Conservation (phyloP, 1,284 basidiomycete genomes). For the Entoloma clypeatum region DNA sequence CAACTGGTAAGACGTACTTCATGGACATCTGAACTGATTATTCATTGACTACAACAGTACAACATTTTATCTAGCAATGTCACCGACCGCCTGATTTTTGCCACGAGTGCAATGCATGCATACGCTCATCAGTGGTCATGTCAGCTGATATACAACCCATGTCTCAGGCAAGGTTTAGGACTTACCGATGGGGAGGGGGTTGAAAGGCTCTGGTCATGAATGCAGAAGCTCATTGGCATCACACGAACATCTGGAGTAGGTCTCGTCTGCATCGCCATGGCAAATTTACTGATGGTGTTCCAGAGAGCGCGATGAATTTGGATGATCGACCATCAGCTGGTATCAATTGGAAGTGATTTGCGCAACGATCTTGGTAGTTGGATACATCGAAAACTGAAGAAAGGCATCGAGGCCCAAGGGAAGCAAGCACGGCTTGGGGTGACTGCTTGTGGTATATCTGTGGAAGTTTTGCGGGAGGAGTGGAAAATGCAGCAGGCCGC, state of each 20-base stretch:
- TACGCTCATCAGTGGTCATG: constrained; percentile 40
- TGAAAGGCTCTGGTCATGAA: constrained; percentile 33
- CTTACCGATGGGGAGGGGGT: constrained; percentile 35
- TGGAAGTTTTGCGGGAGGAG: constrained; percentile 21
- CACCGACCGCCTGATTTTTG: constrained; percentile 24
- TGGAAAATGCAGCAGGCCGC: constrained; percentile 29
- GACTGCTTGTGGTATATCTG: constrained; percentile 8
- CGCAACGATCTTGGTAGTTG: constrained; percentile 27
- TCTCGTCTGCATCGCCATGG: constrained; percentile 4
- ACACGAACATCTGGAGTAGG: constrained; percentile 26
- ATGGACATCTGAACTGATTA: background rate
- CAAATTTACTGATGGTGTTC: background rate
- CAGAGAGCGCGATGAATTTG: constrained; percentile 24
- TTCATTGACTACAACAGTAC: constrained; percentile 22
- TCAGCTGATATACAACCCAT: constrained; percentile 36
- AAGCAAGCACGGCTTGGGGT: constrained; percentile 8
- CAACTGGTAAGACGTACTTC: constrained; percentile 26
- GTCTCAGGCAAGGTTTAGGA: constrained; percentile 27
- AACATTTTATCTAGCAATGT: constrained; percentile 26
- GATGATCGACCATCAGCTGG: constrained; percentile 26
- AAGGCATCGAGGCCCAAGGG: constrained; percentile 15
- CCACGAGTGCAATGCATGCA: constrained; percentile 38
- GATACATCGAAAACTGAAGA: constrained; percentile 17
- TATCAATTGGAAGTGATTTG: constrained; percentile 20
- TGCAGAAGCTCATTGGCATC: constrained; percentile 29